These are phyloP conservation scores for Phyllosticta citrichinensis DNA, from an alignment of 2,329 filamentous ascomycete genomes.

Conservation along the genomic window DNA sequence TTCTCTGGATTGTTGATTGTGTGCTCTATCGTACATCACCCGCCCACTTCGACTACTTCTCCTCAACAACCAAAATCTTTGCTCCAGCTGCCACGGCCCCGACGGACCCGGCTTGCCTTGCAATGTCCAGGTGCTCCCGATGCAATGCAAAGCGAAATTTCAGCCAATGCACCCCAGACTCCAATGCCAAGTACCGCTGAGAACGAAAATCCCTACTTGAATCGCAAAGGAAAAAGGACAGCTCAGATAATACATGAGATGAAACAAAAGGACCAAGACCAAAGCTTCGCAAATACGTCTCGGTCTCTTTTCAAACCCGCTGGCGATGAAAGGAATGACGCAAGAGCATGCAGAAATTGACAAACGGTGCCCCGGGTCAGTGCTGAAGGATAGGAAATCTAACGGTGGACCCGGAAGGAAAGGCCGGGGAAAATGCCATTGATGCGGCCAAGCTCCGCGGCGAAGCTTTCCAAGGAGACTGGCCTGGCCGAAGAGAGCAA, in stretches of 20 bases:
- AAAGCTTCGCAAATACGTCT: not conserved
- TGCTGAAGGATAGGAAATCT: not conserved
- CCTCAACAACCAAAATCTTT: not conserved
- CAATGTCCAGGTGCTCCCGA: not conserved
- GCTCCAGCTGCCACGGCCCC: not conserved
- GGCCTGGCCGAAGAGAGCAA: not conserved
- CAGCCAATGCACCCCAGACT: not conserved
- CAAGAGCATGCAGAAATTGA: not conserved
- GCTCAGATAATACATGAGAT: not conserved
- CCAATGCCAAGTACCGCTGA: not conserved
- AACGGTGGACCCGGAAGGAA: not conserved
- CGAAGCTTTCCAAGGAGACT: slow-evolving; percentile 1
- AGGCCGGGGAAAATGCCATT: not conserved
- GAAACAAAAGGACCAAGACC: not conserved
- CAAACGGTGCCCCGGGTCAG: not conserved
- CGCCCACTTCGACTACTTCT: not conserved
- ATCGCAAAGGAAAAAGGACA: not conserved
- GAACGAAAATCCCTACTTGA: not conserved
- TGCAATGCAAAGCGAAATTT: not conserved
- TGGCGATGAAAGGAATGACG: not conserved
- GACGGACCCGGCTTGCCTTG: not conserved
- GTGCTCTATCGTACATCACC: not conserved
- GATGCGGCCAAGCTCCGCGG: not conserved
- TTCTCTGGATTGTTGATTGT: not conserved
- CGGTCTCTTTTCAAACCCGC: too few relatives aligned